A percentile compares a stretch with the other conserved stretches of the same genome.
phyloP scores from a whole-genome alignment of 805 yeast genomes.

The Hanseniaspora lachancei region DNA sequence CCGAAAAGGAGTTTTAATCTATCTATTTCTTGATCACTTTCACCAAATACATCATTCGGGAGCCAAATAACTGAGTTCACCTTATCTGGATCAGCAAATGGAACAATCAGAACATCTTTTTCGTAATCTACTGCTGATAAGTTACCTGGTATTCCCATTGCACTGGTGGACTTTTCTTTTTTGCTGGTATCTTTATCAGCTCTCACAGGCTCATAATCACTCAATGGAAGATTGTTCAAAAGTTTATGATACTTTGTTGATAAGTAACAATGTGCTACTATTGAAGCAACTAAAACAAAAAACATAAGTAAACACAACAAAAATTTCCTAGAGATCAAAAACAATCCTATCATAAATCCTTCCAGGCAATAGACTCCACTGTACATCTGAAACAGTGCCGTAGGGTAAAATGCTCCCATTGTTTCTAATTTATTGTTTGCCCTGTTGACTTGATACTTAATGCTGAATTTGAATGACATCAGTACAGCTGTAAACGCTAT shows the following conservation, averaged over 20 bases:
- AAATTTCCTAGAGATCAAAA: conserved; percentile 44
- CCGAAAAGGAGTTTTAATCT: conserved; percentile 16
- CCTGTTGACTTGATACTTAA: conserved; percentile 42
- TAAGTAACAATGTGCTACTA: conserved; percentile 44
- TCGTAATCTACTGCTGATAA: not conserved
- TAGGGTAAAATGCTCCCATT: conserved; percentile 56
- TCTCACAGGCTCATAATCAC: conserved; percentile 1
- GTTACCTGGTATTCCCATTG: not conserved
- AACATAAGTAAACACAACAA: conserved; percentile 38
- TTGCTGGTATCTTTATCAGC: not conserved
- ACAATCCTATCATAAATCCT: conserved; percentile 61
- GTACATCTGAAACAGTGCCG: conserved; percentile 62
- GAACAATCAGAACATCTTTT: conserved; percentile 3
- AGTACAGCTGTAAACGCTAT: conserved; percentile 45
- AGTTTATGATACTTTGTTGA: conserved; percentile 31
- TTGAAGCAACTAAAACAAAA: conserved; percentile 38
- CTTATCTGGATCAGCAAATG: conserved; percentile 13
- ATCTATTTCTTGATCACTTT: conserved; percentile 21
- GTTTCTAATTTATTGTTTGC: conserved; percentile 46
- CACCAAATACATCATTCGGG: conserved; percentile 31
- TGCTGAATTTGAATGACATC: conserved; percentile 57
- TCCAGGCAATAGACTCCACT: conserved; percentile 75
- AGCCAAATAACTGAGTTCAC: conserved; percentile 30
- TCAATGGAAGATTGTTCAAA: conserved; percentile 30
- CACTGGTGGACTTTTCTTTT: not conserved